A percentile compares a stretch with the other conserved stretches of the same genome.
Conservation (phyloP, 2,329 filamentous ascomycete species). For the Bipolaris sorokiniana region DNA sequence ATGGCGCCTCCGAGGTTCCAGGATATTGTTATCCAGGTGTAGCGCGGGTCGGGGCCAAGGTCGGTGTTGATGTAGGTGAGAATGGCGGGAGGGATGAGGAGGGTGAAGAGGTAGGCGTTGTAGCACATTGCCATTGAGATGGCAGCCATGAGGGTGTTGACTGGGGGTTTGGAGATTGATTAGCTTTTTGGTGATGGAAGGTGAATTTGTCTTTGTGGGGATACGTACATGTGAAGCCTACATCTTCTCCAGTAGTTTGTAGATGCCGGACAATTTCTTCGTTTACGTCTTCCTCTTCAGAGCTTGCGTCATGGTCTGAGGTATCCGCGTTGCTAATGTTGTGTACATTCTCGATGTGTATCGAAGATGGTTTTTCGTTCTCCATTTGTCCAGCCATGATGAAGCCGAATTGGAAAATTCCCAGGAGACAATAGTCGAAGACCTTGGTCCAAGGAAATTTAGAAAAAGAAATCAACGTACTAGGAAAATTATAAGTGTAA, state of each 20-base stretch:
- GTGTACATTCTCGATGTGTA: conserved; percentile 30
- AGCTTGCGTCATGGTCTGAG: conserved; percentile 14
- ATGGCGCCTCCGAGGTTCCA: conserved; percentile 44
- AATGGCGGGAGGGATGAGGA: conserved; percentile 42
- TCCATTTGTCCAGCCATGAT: conserved; percentile 9
- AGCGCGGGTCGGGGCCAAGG: conserved; percentile 39
- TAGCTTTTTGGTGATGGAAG: no score
- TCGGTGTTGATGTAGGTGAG: conserved; percentile 44
- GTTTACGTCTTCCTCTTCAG: conserved; percentile 24
- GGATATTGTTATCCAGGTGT: conserved; percentile 44
- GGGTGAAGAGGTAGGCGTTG: conserved; percentile 44
- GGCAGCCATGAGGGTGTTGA: conserved; percentile 34
- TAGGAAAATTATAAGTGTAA: not conserved
- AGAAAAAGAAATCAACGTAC: not conserved
- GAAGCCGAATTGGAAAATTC: not conserved
- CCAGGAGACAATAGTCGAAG: not conserved
- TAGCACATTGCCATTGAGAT: conserved; percentile 40
- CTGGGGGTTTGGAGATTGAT: not conserved
- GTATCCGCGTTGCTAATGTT: conserved; percentile 12
- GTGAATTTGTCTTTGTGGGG: not conserved
- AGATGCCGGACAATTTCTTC: conserved; percentile 40
- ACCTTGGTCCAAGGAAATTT: no score
- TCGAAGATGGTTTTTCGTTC: conserved; percentile 19
- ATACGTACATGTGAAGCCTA: conserved; percentile 35
- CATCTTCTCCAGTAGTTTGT: conserved; percentile 38